A percentile compares a stretch with the other conserved stretches of the same genome.
Evolutionary conservation across 139 green algal genomes (phyloP).

Genomic region (Chlorella sorokiniana): DNA sequence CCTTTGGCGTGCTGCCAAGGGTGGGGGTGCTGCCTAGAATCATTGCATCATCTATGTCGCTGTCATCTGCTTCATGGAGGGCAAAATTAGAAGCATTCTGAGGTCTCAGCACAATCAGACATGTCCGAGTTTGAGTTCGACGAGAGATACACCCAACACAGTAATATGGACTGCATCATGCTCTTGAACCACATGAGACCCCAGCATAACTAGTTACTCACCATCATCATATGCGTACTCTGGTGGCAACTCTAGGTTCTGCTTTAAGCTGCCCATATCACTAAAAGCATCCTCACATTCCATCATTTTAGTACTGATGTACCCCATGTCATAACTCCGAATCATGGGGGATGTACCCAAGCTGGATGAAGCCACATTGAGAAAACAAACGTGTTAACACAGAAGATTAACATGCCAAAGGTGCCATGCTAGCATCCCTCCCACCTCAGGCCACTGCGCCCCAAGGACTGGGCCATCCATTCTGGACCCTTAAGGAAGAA

Average conservation of each 20-base stretch:
- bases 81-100: too few species aligned
- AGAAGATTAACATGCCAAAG: background rate
- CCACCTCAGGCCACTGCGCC: conserved; percentile 2
- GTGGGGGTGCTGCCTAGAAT: conserved; percentile 72
- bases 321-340: conserved; percentile 80
- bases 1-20: background rate
- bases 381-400: background rate
- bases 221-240: conserved; percentile 42
- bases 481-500: background rate
- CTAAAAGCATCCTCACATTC: conserved; percentile 21
- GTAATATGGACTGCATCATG: too few species aligned
- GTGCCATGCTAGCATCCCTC: background rate
- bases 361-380: background rate
- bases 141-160: background rate
- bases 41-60: conserved; percentile 76
- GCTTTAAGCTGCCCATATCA: conserved; percentile 67
- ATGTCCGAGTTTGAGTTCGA: background rate
- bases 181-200: background rate
- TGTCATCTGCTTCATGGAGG: conserved; percentile 49
- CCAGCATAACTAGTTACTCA: conserved; percentile 5
- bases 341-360: conserved; percentile 65
- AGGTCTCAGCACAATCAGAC: background rate
- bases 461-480: conserved; percentile 23
- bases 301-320: conserved; percentile 75
- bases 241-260: conserved; percentile 63